Evolutionary conservation across 306 rosid species (phyloP).

Genomic region (Alnus glutinosa): DNA sequence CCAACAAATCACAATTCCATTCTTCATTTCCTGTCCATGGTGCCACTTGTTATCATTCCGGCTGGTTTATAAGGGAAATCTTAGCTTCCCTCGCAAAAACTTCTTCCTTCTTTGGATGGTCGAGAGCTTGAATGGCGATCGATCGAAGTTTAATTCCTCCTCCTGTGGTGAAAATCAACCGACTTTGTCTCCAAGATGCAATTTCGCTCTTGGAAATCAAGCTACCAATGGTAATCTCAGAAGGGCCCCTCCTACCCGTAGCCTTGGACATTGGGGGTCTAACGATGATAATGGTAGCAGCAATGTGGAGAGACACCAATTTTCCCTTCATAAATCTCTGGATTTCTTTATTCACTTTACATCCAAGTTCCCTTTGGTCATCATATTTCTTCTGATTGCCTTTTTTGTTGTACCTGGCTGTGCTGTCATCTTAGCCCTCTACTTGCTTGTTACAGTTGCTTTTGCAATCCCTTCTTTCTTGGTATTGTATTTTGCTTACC

Average conservation of each 20-base stretch:
- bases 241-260: slow-evolving; percentile 43
- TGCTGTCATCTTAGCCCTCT: slow-evolving; percentile 65
- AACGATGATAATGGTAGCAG: slow-evolving; percentile 30
- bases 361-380: slow-evolving; percentile 75
- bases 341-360: slow-evolving; percentile 72
- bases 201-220: slow-evolving; percentile 48
- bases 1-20: slow-evolving; percentile 67
- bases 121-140: slow-evolving; percentile 83
- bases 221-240: slow-evolving; percentile 41
- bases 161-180: slow-evolving; percentile 52
- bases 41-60: slow-evolving; percentile 75
- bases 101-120: slow-evolving; percentile 95
- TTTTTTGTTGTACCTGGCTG: slow-evolving; percentile 70
- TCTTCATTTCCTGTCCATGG: slow-evolving; percentile 86
- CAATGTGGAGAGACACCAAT: slow-evolving; percentile 40
- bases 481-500: slow-evolving; percentile 71
- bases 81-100: slow-evolving; percentile 80
- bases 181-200: slow-evolving; percentile 37
- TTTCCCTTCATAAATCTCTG: slow-evolving; percentile 65
- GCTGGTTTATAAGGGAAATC: slow-evolving; percentile 67
- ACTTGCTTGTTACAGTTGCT: slow-evolving; percentile 68
- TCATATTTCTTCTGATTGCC: slow-evolving; percentile 64
- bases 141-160: slow-evolving; percentile 47
- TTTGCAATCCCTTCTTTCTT: slow-evolving; percentile 86
- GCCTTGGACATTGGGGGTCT: slow-evolving; percentile 39